Evolutionary conservation across 2,329 filamentous ascomycete genomes (phyloP), one percentile per base, ranked within the genome.

Genomic region (Arthrinium phaeospermum): DNA sequence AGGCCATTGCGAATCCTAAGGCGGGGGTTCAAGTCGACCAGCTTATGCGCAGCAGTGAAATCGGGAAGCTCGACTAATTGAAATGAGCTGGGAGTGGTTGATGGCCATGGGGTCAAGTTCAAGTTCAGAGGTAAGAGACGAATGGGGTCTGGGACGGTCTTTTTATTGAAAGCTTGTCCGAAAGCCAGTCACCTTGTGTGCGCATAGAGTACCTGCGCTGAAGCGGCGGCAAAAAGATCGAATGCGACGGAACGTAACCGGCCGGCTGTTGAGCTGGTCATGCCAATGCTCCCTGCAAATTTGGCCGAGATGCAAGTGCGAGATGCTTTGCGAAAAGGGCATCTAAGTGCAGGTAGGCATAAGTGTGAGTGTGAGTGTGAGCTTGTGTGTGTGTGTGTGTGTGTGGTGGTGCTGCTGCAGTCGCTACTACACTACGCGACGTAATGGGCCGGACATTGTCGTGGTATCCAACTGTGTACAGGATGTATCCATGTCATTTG

Each of bases 1-100:
- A 81, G 14, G 79, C 67, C 67, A 68, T 68, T 24, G 41, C 57
- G 37, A 41, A 41, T 41, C 37, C 37, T 10, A 41, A 24, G 34
- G 57, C 57, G 34, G 57, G 57, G 57, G 53, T 16, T 41, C 2
- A 41, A 41, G 34, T 41, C 30, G 57, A 41, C 34, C 19, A 12
- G 34, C 16, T 41, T 41, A 64, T 64, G 34, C 57, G 57, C 41
- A 64, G 34, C 57, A 41, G 19, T n/a, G 34, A 14, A 64, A 14
- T 64, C 57, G 57, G 34, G 34, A n/a, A n/a, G 57, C 57, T 64
- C n/a, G 57, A 64, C 34, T n/a, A 30, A 64, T 64, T 37, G 57
- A 41, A n/a, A 12, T 3, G 57, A 5, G 8, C 30, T n/a, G 22
- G 34, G 34, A n/a, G 14, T 13, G 57, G 19, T 41, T 22, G 34